Base-by-base conservation (phyloP, 176 grass and related monocot genomes). In the Lolium rigidum region DNA sequence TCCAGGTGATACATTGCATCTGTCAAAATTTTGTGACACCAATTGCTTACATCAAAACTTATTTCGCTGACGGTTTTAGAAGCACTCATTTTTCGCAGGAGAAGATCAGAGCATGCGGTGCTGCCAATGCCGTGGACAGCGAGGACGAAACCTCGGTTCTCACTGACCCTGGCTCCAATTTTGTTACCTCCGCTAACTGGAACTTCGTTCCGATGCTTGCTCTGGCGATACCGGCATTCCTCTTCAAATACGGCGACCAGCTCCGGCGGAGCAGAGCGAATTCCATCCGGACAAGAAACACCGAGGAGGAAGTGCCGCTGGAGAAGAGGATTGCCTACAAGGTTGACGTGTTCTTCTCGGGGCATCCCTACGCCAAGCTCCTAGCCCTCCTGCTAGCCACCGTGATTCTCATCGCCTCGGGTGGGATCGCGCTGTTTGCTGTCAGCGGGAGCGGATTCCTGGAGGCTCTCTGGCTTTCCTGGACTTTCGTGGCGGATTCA, bases 401-500 rank as follows among this genome's bases (percentile, higher is more conserved):
- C 4, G 76, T 92, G 47, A 74, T 98, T 43, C 91, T 98, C 77
- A 98, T 98, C 65, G 92, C 89, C 80, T 90, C 80, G 10, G 96
- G 93, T 10, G 96, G 96, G 38, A 81, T 98, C 44, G 96, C 93
- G 18, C 63, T 98, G 57, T 95, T 88, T 79, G 74, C 87, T 48
- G 96, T 95, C 9, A 95, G 92, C 50, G 78, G 89, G 28, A 86
- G 88, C 71, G 93, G 88, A 63, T 90, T 98, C 70, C 88, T 85
- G 52, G 96, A 98, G 90, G 91, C 96, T 87, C 84, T 98, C 65
- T 98, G 96, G 96, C 88, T 95, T 90, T 98, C 96, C 13, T 98
- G 96, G 96, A 98, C 93, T 70, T 98, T 98, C 89, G 96, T 98
- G 81, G 96, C 96, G 74, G 96, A 98, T 90, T 98, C 96, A 46